These are phyloP conservation scores for Myotisia sp. DNA, from an alignment of 2,329 filamentous ascomycete genomes.

Conservation along the genomic window DNA sequence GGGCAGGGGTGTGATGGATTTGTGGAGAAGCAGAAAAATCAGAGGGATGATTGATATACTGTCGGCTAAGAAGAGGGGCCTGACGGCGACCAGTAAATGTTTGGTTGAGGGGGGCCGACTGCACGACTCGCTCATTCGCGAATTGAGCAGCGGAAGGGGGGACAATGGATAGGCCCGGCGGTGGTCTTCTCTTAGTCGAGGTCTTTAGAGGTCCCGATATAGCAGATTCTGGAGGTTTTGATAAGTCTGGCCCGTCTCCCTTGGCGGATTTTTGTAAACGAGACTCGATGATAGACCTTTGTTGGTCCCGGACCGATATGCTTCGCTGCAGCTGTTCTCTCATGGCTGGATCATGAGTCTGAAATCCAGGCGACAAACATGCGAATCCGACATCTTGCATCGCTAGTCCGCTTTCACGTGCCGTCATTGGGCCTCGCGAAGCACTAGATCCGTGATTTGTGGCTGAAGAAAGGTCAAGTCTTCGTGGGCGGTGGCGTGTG, in stretches of 20 bases:
- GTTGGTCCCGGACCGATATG: constrained; percentile 82
- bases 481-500: constrained; percentile 38
- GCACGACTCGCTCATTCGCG: constrained; percentile 84
- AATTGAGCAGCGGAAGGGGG: constrained; percentile 85
- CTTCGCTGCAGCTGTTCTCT: constrained; percentile 89
- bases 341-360: constrained; percentile 93
- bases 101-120: constrained; percentile 87
- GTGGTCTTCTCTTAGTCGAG: constrained; percentile 39
- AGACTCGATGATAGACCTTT: constrained; percentile 86
- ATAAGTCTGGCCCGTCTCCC: constrained; percentile 50
- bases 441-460: constrained; percentile 47
- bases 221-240: constrained; percentile 40
- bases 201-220: constrained; percentile 28
- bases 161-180: constrained; percentile 85
- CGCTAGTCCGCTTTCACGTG: constrained; percentile 57
- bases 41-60: constrained; percentile 67
- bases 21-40: constrained; percentile 42
- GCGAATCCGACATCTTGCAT: constrained; percentile 90
- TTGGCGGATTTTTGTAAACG: constrained; percentile 78
- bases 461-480: constrained; percentile 32
- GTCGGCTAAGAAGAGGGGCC: constrained; percentile 59
- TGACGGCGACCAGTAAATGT: constrained; percentile 87
- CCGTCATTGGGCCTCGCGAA: constrained; percentile 53
- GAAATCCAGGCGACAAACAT: constrained; percentile 87
- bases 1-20: constrained; percentile 77